A percentile compares a stretch with the other conserved stretches of the same genome.
These are phyloP conservation scores for Hordeum pubiflorum DNA, from an alignment of 202 grass and related monocot species.

Conservation along the genomic window DNA sequence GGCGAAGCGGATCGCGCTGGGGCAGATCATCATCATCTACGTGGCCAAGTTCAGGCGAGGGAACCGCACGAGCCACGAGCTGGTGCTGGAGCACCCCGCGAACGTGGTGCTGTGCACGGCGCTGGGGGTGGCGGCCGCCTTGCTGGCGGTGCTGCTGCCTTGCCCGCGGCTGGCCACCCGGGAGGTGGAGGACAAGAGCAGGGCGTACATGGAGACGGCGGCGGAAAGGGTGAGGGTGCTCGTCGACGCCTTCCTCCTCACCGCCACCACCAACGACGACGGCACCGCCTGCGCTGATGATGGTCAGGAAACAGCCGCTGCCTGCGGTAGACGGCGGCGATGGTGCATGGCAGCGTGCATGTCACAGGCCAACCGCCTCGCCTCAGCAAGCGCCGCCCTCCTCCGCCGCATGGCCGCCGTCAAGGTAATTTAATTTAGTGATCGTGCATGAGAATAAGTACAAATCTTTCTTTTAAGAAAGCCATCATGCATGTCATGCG, in stretches of 20 bases:
- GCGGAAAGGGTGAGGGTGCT: constrained; percentile 51
- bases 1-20: constrained; percentile 67
- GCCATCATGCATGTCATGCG: neutral
- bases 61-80: neutral
- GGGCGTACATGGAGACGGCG: constrained; percentile 41
- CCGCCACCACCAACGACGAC: neutral
- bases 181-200: constrained; percentile 43
- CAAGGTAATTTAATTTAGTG: constrained; percentile 22
- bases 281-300: neutral
- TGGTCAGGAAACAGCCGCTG: neutral
- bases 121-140: constrained; percentile 47
- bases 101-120: constrained; percentile 67
- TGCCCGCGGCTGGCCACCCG: constrained; percentile 47
- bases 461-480: neutral
- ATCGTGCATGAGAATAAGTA: neutral
- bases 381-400: constrained; percentile 36
- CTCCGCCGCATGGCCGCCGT: constrained; percentile 38
- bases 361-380: constrained; percentile 43
- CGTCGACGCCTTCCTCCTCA: constrained; percentile 29
- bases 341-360: constrained; percentile 40
- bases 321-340: neutral
- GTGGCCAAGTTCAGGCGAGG: constrained; percentile 39
- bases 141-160: constrained; percentile 56
- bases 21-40: constrained; percentile 75
- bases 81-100: constrained; percentile 41